Percentiles rank a stretch among this genome's conserved stretches.
phyloP scores from a whole-genome alignment of 1,284 basidiomycete genomes.

The Trametes versicolor region DNA sequence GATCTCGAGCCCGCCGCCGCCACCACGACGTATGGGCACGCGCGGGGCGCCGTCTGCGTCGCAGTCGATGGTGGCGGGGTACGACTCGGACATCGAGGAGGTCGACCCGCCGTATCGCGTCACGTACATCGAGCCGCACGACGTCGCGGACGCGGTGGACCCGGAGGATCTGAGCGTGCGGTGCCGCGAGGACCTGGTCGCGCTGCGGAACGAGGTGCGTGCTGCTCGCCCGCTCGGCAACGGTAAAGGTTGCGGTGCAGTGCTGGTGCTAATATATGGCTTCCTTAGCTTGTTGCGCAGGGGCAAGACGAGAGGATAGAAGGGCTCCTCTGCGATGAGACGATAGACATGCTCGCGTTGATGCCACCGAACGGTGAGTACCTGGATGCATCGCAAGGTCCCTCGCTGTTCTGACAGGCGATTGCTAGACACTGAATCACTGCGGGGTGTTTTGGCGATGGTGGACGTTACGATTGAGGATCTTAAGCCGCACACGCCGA shows the following conservation, averaged over 20 bases:
- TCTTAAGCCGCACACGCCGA: slow-evolving; percentile 4
- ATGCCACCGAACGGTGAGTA: slow-evolving; percentile 34
- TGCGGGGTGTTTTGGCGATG: slow-evolving; percentile 8
- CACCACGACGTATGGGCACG: slow-evolving; percentile 23
- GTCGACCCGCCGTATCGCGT: slow-evolving; percentile 21
- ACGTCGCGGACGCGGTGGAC: slow-evolving; percentile 16
- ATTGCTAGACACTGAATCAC: slow-evolving; percentile 7
- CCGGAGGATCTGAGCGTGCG: slow-evolving; percentile 24
- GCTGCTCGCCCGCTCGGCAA: not conserved
- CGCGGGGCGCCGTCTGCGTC: slow-evolving; percentile 25
- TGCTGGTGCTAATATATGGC: not conserved
- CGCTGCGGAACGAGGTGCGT: slow-evolving; percentile 23
- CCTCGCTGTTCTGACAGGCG: not conserved
- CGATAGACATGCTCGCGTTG: slow-evolving; percentile 28
- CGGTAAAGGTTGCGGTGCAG: not conserved
- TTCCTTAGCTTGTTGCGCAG: slow-evolving; percentile 5
- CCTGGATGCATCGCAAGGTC: no score
- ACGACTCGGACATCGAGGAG: slow-evolving; percentile 32
- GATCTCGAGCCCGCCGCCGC: slow-evolving; percentile 25
- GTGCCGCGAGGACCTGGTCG: slow-evolving; percentile 28
- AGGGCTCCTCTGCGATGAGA: slow-evolving; percentile 26
- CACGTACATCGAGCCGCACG: slow-evolving; percentile 23
- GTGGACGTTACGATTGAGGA: slow-evolving; percentile 2
- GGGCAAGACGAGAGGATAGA: slow-evolving; percentile 3
- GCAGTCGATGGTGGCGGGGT: slow-evolving; percentile 12